Conservation (phyloP, 2,329 filamentous ascomycete species). For the Colletotrichum shisoi region DNA sequence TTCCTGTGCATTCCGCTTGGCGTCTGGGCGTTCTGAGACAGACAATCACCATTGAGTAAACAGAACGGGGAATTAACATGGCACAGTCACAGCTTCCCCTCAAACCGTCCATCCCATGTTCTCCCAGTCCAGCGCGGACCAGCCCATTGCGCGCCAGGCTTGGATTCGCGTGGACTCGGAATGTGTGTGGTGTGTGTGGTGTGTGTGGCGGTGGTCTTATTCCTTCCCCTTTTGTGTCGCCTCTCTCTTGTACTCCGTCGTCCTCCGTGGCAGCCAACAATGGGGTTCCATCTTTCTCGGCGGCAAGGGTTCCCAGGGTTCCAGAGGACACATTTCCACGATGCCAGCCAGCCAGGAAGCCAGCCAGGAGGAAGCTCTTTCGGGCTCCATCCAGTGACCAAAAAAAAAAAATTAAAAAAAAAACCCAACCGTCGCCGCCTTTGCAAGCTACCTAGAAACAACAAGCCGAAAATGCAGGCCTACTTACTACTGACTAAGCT, state of each 20-base stretch:
- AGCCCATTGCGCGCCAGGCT: slow-evolving; percentile 24
- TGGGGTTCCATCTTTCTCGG: not conserved
- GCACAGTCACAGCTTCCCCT: slow-evolving; percentile 5
- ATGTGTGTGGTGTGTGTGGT: not conserved
- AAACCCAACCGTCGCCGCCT: too few species aligned
- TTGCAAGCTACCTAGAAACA: too few species aligned
- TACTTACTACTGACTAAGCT: too few species aligned
- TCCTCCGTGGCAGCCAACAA: slow-evolving; percentile 6
- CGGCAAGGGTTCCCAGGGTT: slow-evolving; percentile 3
- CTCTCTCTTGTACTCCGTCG: not conserved
- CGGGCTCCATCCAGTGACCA: too few species aligned
- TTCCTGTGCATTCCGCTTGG: slow-evolving; percentile 20
- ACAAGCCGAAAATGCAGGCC: too few species aligned
- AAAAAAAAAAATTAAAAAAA: too few species aligned
- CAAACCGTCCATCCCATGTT: slow-evolving; percentile 6
- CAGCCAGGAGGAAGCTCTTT: not conserved
- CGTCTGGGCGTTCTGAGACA: slow-evolving; percentile 34
- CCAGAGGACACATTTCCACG: slow-evolving; percentile 35
- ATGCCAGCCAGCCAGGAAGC: slow-evolving; percentile 18
- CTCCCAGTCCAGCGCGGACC: slow-evolving; percentile 21
- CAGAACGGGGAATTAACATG: not conserved
- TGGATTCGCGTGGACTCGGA: not conserved
- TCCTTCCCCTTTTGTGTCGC: slow-evolving; percentile 11
- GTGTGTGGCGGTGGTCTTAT: slow-evolving; percentile 17
- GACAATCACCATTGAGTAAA: slow-evolving; percentile 1